Evolutionary conservation across 352 stramenopile genomes (phyloP).

Genomic region (Phytophthora parvispora): DNA sequence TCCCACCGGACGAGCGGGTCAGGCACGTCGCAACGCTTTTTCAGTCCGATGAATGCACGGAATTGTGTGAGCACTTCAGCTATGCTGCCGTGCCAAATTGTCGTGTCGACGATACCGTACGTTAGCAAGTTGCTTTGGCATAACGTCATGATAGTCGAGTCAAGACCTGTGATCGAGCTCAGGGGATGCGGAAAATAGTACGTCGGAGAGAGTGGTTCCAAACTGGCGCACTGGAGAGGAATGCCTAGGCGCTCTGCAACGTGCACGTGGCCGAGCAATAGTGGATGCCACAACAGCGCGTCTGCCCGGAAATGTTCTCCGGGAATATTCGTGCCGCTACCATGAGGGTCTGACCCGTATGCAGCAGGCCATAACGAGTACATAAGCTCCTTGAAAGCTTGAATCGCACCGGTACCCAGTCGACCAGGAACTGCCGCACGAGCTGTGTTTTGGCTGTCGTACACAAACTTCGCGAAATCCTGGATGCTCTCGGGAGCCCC

Average conservation of each 20-base stretch:
- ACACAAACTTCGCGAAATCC: constrained; percentile 29
- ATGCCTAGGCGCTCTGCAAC: constrained; percentile 63
- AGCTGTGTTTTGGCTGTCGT: constrained; percentile 29
- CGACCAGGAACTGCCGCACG: constrained; percentile 21
- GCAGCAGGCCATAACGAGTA: constrained; percentile 53
- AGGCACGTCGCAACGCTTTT: constrained; percentile 28
- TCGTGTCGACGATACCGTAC: constrained; percentile 36
- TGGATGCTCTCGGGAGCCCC: constrained; percentile 36
- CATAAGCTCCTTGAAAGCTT: constrained; percentile 50
- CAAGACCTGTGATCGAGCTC: constrained; percentile 25
- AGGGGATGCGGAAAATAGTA: constrained; percentile 55
- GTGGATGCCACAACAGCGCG: constrained; percentile 52
- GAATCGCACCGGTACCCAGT: constrained; percentile 25
- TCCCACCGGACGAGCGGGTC: constrained; percentile 44
- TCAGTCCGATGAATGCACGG: constrained; percentile 51
- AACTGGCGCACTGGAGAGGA: constrained; percentile 51
- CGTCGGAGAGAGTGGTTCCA: constrained; percentile 51
- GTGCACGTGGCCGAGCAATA: constrained; percentile 56
- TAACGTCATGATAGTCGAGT: constrained; percentile 39
- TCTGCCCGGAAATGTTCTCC: constrained; percentile 54
- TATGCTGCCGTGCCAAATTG: constrained; percentile 41
- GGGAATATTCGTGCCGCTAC: constrained; percentile 28
- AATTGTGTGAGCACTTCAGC: constrained; percentile 53
- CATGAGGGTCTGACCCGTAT: constrained; percentile 51
- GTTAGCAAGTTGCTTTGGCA: constrained; percentile 48